Percentiles rank a stretch among this genome's conserved stretches.
Evolutionary conservation across 139 green algal genomes (phyloP).

Genomic region (Gonium pectorale): DNA sequence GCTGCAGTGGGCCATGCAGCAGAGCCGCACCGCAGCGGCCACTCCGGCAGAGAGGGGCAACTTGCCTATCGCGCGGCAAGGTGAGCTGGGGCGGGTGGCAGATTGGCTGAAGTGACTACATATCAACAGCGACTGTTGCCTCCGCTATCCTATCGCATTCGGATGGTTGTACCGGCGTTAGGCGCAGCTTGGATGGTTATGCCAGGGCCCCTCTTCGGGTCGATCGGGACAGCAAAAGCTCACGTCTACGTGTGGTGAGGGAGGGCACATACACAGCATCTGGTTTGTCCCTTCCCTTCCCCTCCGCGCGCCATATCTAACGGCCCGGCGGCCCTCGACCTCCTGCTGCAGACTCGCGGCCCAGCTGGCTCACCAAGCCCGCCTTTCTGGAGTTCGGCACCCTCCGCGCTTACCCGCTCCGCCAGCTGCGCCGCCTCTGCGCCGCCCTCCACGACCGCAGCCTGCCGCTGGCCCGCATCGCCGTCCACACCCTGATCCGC

Average conservation of each 20-base stretch:
- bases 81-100: not conserved
- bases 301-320: too few species aligned
- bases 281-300: too few species aligned
- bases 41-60: constrained; percentile 52
- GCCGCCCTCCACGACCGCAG: constrained; percentile 37
- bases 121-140: too few species aligned
- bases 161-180: too few species aligned
- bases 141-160: too few species aligned
- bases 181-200: too few species aligned
- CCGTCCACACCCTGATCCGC: constrained; percentile 51
- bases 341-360: constrained; percentile 25
- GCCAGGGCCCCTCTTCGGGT: too few species aligned
- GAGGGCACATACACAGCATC: too few species aligned
- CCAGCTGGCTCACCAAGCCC: constrained; percentile 52
- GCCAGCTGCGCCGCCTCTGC: constrained; percentile 45
- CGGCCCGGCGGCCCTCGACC: too few species aligned
- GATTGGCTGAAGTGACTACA: too few species aligned
- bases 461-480: constrained; percentile 46
- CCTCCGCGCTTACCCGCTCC: constrained; percentile 53
- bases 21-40: not conserved
- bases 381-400: constrained; percentile 38
- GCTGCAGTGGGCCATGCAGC: constrained; percentile 58
- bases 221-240: too few species aligned
- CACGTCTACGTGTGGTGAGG: too few species aligned
- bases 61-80: constrained; percentile 49